Evolutionary conservation across 495 filamentous ascomycete genomes (phyloP), one percentile per base, ranked within the genome.

Genomic region (Podospora pseudocomata): DNA sequence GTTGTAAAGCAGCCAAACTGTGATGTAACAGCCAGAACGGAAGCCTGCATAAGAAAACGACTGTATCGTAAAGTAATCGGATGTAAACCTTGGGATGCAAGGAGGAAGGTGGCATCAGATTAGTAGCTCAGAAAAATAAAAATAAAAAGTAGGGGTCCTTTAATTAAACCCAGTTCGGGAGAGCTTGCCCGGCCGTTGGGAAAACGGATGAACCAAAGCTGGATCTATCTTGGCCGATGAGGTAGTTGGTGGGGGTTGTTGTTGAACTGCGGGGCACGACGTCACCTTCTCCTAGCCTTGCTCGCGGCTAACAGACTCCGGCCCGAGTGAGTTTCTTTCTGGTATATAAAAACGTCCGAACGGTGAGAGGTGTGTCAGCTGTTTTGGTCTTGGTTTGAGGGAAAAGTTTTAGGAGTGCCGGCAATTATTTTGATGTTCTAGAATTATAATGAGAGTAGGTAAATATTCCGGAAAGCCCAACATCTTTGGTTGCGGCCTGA

Each of bases 111-210:
- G 19, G 23, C 19, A 28, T 60, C n/a, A 26, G 15, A 28, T 32
- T 13, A 32, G 58, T 16, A 60, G 23, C n/a, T 3, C 0, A 11
- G 30, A 16, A 11, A 61, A 30, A 18, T 20, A 39, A 32, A 34
- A n/a, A 39, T 6, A 27, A 16, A 30, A 28, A 61, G 60, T 20
- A n/a, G 28, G 30, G 18, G 39, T 30, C 26, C 60, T n/a, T 39
- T 34, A n/a, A 19, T 63, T 19, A 26, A 61, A 30, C 26, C 26
- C 26, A 26, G 20, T 28, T 65, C 67, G 67, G 67, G 55, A 68
- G 67, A 65, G 23, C 56, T 68, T 60, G 67, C 63, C 67, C 67
- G 67, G 39, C 39, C 39, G 39, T 11, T 11, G 39, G 39, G 30
- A 7, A 32, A 49, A 13, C 15, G 3, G 39, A 49, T 11, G 39